Evolutionary conservation across 805 yeast genomes (phyloP).

Genomic region (Wickerhamiella australiensis): DNA sequence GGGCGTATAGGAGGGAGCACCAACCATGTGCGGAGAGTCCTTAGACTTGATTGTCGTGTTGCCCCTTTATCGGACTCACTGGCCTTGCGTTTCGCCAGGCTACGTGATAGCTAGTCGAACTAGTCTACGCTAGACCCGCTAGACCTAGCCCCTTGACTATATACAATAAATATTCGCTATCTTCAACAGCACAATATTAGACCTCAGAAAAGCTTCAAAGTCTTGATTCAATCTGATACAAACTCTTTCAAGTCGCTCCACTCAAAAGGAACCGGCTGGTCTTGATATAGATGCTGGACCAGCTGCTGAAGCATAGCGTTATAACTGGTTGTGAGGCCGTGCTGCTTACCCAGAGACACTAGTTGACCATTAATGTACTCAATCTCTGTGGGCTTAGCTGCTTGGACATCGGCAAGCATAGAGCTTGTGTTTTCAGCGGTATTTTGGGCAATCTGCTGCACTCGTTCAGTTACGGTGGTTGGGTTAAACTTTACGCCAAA

Average conservation of each 20-base stretch:
- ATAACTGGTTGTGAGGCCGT: constrained; percentile 33
- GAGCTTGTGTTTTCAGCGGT: constrained; percentile 54
- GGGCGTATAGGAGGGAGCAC: too few relatives aligned
- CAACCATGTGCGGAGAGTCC: too few relatives aligned
- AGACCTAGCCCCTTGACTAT: too few relatives aligned
- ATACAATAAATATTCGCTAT: too few relatives aligned
- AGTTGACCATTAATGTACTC: constrained; percentile 77
- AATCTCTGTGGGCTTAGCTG: constrained; percentile 55
- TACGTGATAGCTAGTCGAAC: too few relatives aligned
- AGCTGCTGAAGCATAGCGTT: background rate
- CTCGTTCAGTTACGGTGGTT: constrained; percentile 29
- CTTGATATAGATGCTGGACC: background rate
- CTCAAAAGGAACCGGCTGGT: background rate
- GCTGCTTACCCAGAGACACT: constrained; percentile 40
- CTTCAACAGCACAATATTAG: too few relatives aligned
- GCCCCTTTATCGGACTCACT: too few relatives aligned
- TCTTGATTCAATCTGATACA: too few relatives aligned
- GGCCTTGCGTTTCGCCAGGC: too few relatives aligned
- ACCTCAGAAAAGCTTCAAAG: too few relatives aligned
- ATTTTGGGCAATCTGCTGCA: constrained; percentile 32
- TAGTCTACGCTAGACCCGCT: too few relatives aligned
- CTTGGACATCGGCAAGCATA: constrained; percentile 55
- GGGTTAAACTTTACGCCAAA: constrained; percentile 10
- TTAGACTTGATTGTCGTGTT: too few relatives aligned
- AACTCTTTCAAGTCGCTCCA: background rate